phyloP scores from a whole-genome alignment of 805 yeast species.

The Wickerhamomyces bovis region DNA sequence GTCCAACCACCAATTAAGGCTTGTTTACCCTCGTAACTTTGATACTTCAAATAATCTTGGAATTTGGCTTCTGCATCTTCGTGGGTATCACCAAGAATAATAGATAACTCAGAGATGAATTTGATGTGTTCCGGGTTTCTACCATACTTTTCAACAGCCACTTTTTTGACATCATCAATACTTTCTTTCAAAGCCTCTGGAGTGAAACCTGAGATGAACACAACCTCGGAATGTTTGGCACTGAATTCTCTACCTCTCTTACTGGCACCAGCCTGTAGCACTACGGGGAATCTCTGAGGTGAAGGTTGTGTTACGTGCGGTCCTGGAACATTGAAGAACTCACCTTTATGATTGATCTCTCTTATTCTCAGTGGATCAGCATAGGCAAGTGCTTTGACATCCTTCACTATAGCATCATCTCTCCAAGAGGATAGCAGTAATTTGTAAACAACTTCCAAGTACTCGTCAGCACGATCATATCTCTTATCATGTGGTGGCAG shows the following conservation, averaged over 20 bases:
- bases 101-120: constrained; percentile 31
- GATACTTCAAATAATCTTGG: constrained; percentile 25
- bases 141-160: constrained; percentile 30
- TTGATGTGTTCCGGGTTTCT: constrained; percentile 34
- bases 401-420: constrained; percentile 26
- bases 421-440: constrained; percentile 34
- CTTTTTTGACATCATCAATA: constrained; percentile 26
- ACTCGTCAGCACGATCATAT: constrained; percentile 34
- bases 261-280: constrained; percentile 41
- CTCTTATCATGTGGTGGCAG: constrained; percentile 34
- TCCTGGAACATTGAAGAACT: constrained; percentile 35
- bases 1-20: constrained; percentile 43
- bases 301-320: constrained; percentile 36
- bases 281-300: constrained; percentile 38
- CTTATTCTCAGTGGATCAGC: constrained; percentile 31
- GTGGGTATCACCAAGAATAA: constrained; percentile 34
- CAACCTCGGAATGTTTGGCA: constrained; percentile 38
- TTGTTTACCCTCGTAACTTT: constrained; percentile 37
- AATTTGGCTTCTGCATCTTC: constrained; percentile 33
- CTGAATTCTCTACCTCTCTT: constrained; percentile 35
- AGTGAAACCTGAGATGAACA: constrained; percentile 32
- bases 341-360: constrained; percentile 34
- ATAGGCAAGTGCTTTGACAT: constrained; percentile 21
- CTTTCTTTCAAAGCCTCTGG: constrained; percentile 27
- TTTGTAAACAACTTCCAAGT: constrained; percentile 30